Conservation (phyloP, 352 stramenopile genomes). For the Achlya hypogyna region DNA sequence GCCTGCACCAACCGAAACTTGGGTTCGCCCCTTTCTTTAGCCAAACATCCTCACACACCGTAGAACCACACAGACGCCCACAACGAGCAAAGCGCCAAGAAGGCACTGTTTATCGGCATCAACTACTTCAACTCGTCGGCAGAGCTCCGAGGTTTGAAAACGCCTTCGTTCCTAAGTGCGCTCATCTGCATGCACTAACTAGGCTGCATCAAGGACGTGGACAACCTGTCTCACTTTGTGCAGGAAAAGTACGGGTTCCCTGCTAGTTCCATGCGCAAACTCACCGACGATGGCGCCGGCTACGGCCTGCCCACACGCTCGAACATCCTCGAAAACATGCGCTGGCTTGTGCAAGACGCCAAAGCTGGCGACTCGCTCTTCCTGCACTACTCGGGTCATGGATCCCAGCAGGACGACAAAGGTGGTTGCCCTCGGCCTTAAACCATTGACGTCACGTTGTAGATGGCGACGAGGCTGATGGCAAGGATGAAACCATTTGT, state of each 20-base stretch:
- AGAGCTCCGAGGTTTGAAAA: slow-evolving; percentile 2
- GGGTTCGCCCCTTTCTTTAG: not conserved
- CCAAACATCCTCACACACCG: not conserved
- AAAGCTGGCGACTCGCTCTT: slow-evolving; percentile 21
- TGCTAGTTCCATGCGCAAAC: slow-evolving; percentile 23
- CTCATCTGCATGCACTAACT: not conserved
- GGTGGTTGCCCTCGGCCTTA: not conserved
- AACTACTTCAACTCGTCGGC: slow-evolving; percentile 19
- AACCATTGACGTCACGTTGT: slow-evolving; percentile 22
- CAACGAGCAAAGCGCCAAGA: slow-evolving; percentile 6
- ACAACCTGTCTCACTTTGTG: slow-evolving; percentile 17
- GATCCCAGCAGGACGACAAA: slow-evolving; percentile 23
- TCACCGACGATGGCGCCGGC: slow-evolving; percentile 28
- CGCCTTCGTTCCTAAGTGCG: no score
- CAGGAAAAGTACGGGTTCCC: slow-evolving; percentile 11
- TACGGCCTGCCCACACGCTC: slow-evolving; percentile 22
- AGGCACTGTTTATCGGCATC: slow-evolving; percentile 22
- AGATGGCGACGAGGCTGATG: slow-evolving; percentile 35
- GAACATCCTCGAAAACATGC: slow-evolving; percentile 29
- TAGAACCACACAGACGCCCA: slow-evolving; percentile 10
- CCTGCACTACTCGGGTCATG: slow-evolving; percentile 30
- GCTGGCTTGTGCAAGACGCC: slow-evolving; percentile 22
- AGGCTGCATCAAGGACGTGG: slow-evolving; percentile 24
- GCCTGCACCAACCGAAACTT: not conserved
- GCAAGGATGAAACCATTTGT: slow-evolving; percentile 41